Evolutionary conservation across 768 basidiomycete species (phyloP).

Genomic region (Trametes punicea): DNA sequence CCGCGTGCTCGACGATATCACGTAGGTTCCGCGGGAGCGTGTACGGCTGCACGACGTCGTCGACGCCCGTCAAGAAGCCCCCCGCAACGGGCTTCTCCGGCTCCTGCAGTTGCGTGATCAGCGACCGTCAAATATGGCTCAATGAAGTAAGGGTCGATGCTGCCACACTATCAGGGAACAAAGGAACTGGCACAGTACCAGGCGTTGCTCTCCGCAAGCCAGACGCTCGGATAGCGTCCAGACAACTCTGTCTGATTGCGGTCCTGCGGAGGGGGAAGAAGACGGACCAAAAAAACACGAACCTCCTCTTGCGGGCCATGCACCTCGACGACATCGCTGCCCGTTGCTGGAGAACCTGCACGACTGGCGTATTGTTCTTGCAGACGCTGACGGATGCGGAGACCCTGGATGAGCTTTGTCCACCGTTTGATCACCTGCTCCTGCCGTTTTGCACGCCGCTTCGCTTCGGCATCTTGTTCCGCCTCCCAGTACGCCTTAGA

Average conservation of each 20-base stretch:
- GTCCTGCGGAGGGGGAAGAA: neutral
- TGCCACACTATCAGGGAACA: neutral
- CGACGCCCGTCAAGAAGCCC: slow-evolving; percentile 65
- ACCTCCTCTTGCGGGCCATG: slow-evolving; percentile 9
- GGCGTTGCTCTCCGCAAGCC: too few species aligned
- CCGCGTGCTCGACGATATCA: slow-evolving; percentile 20
- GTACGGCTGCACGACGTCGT: slow-evolving; percentile 71
- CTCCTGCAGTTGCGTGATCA: slow-evolving; percentile 8
- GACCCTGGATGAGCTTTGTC: slow-evolving; percentile 82
- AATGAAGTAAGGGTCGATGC: neutral
- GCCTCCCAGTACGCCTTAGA: slow-evolving; percentile 83
- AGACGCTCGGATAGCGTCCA: neutral
- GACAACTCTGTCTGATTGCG: neutral
- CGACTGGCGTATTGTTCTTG: slow-evolving; percentile 66
- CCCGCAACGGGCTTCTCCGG: slow-evolving; percentile 33
- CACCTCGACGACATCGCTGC: neutral
- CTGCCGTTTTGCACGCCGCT: slow-evolving; percentile 67
- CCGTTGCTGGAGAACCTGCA: neutral
- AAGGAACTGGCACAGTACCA: neutral
- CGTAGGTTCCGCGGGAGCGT: slow-evolving; percentile 59
- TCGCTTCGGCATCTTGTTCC: slow-evolving; percentile 74
- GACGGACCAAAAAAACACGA: neutral
- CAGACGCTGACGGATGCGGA: slow-evolving; percentile 80
- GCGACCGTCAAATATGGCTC: neutral
- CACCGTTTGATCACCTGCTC: slow-evolving; percentile 85